Conservation (phyloP, 2,329 filamentous ascomycete species). For the Albifimbria verrucaria region DNA sequence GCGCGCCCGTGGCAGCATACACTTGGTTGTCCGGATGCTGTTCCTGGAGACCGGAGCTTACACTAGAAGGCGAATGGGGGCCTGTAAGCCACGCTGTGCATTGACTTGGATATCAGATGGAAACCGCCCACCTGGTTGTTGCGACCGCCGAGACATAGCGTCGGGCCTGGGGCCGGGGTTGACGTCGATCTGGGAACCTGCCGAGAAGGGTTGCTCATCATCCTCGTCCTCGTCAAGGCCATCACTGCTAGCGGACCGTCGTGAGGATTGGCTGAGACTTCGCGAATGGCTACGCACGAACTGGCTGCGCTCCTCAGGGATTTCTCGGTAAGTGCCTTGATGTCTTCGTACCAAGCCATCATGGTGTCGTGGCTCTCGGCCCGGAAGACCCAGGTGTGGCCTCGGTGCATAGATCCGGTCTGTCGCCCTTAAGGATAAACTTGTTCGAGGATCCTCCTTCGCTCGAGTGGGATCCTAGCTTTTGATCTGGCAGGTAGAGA, state of each 20-base stretch:
- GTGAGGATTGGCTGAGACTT: constrained; percentile 67
- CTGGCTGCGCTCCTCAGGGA: constrained; percentile 83
- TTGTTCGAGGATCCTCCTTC: constrained; percentile 87
- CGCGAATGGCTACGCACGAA: constrained; percentile 82
- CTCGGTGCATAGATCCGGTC: constrained; percentile 86
- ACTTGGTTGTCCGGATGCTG: constrained; percentile 50
- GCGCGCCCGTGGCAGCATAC: constrained; percentile 54
- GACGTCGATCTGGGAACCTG: constrained; percentile 43
- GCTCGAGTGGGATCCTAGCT: constrained; percentile 86
- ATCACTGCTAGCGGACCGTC: constrained; percentile 66
- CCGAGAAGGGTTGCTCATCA: constrained; percentile 61
- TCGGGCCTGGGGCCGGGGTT: constrained; percentile 48
- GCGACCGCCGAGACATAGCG: constrained; percentile 61
- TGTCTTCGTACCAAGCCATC: constrained; percentile 95
- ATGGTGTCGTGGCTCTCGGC: constrained; percentile 83
- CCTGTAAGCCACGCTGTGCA: constrained; percentile 73
- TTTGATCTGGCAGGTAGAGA: constrained; percentile 89
- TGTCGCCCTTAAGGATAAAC: constrained; percentile 97
- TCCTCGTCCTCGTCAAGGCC: constrained; percentile 77
- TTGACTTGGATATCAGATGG: constrained; percentile 90
- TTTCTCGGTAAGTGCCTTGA: constrained; percentile 84
- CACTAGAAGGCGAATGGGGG: constrained; percentile 77
- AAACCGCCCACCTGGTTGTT: constrained; percentile 87
- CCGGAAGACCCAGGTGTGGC: constrained; percentile 69
- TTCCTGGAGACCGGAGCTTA: constrained; percentile 61